These are phyloP conservation scores for Cronartium quercuum DNA, from an alignment of 1,284 basidiomycete genomes.

Conservation along the genomic window DNA sequence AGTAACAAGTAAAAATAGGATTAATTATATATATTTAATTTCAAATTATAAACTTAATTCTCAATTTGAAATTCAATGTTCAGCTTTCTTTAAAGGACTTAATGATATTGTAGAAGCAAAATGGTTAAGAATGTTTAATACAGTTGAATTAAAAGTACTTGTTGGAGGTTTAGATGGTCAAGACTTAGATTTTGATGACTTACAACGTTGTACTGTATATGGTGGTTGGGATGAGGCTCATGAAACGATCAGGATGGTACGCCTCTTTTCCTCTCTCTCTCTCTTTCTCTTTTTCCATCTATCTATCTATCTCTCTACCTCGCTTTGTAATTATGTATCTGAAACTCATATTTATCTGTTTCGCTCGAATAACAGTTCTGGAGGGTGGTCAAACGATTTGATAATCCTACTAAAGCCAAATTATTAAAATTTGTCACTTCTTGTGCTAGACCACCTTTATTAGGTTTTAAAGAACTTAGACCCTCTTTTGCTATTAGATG, in stretches of 20 bases:
- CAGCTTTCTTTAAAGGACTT: slow-evolving; percentile 66
- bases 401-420: slow-evolving; percentile 65
- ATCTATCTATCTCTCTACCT: not conserved
- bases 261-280: slow-evolving; percentile 60
- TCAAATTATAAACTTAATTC: slow-evolving; percentile 81
- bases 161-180: slow-evolving; percentile 46
- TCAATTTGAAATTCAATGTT: slow-evolving; percentile 78
- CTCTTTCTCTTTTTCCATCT: not conserved
- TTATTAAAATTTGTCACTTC: slow-evolving; percentile 83
- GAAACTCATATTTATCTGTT: no score
- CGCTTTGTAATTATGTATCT: no score
- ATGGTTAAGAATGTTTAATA: slow-evolving; percentile 90
- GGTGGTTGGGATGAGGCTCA: slow-evolving; percentile 65
- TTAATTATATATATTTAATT: slow-evolving; percentile 80
- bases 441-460: slow-evolving; percentile 78
- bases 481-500: slow-evolving; percentile 80
- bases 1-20: slow-evolving; percentile 80
- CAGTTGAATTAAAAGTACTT: slow-evolving; percentile 62
- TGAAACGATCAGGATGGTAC: slow-evolving; percentile 58
- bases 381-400: slow-evolving; percentile 53
- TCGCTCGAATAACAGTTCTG: slow-evolving; percentile 42
- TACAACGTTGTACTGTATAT: slow-evolving; percentile 67
- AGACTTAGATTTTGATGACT: slow-evolving; percentile 71
- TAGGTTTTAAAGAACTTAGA: slow-evolving; percentile 75
- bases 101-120: slow-evolving; percentile 80